Evolutionary conservation across 108 stramenopile genomes (phyloP).

Genomic region (Nannochloropsis gaditana): DNA sequence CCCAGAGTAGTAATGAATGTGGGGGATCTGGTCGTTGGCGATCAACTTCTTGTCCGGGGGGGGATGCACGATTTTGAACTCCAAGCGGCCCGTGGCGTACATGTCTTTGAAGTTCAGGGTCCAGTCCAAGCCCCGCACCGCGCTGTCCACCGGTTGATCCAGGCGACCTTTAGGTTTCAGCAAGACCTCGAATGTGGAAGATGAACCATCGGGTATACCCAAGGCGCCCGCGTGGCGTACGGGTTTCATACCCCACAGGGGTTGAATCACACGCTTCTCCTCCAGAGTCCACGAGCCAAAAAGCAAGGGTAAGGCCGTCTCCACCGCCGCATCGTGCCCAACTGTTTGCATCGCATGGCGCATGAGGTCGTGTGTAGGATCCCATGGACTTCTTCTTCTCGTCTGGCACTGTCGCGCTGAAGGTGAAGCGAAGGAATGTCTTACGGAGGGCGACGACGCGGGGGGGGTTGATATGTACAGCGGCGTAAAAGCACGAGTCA

Average conservation of each 20-base stretch:
- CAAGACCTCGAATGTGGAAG: not conserved
- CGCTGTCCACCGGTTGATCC: not conserved
- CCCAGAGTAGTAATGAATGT: not conserved
- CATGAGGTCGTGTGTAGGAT: not conserved
- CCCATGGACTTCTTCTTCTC: not conserved
- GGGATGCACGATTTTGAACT: constrained; percentile 15
- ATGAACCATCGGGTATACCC: not conserved
- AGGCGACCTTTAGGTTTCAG: not conserved
- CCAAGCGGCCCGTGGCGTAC: not conserved
- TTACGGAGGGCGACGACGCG: too few species aligned
- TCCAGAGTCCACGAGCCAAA: not conserved
- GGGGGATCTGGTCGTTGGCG: not conserved
- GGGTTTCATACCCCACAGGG: not conserved
- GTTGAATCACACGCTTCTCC: not conserved
- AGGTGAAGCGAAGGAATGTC: too few species aligned
- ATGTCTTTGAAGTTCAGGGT: not conserved
- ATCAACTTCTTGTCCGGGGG: not conserved
- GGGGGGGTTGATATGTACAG: not conserved
- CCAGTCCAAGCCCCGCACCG: constrained; percentile 1
- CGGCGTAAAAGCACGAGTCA: not conserved
- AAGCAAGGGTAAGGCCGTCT: constrained; percentile 4
- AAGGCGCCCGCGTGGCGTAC: not conserved
- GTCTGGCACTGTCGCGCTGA: not conserved
- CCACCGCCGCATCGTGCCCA: not conserved
- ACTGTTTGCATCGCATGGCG: not conserved